A percentile compares a stretch with the other conserved stretches of the same genome.
phyloP scores from a whole-genome alignment of 352 stramenopile genomes.

The Pythium chondricola region DNA sequence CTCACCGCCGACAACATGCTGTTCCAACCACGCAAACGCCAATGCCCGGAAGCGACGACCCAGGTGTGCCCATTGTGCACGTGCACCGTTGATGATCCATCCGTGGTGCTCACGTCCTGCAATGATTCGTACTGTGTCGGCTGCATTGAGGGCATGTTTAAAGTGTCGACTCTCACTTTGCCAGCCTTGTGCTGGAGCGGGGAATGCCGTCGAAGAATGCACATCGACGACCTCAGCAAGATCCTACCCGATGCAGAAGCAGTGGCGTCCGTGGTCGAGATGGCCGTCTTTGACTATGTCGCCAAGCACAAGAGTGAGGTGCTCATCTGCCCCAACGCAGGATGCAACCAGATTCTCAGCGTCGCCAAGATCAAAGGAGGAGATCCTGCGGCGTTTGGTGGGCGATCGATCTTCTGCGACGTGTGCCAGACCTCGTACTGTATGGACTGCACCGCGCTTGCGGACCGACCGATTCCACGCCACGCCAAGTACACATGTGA shows the following conservation, averaged over 20 bases:
- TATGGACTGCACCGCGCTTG: constrained; percentile 8
- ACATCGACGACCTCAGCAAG: constrained; percentile 9
- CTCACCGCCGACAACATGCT: constrained; percentile 2
- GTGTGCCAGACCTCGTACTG: constrained; percentile 14
- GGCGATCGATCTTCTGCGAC: constrained; percentile 16
- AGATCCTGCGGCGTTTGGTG: not conserved
- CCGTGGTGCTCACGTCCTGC: constrained; percentile 9
- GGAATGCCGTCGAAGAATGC: constrained; percentile 1
- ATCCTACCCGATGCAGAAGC: constrained; percentile 4
- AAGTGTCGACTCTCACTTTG: not conserved
- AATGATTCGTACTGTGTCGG: constrained; percentile 13
- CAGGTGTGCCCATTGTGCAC: constrained; percentile 2
- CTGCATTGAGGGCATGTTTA: constrained; percentile 8
- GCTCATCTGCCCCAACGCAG: constrained; percentile 13
- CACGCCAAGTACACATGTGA: constrained; percentile 10
- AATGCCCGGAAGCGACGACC: not conserved
- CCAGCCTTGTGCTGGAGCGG: constrained; percentile 6
- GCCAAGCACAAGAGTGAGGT: constrained; percentile 1
- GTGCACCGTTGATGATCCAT: constrained; percentile 6
- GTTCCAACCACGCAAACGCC: not conserved
- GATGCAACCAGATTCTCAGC: constrained; percentile 22
- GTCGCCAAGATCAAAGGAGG: not conserved
- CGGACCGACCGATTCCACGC: not conserved
- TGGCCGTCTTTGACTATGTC: constrained; percentile 14
- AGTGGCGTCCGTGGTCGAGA: constrained; percentile 11